A percentile compares a stretch with the other conserved stretches of the same genome.
phyloP scores from a whole-genome alignment of 805 yeast species.

The Myxozyma neotropica region DNA sequence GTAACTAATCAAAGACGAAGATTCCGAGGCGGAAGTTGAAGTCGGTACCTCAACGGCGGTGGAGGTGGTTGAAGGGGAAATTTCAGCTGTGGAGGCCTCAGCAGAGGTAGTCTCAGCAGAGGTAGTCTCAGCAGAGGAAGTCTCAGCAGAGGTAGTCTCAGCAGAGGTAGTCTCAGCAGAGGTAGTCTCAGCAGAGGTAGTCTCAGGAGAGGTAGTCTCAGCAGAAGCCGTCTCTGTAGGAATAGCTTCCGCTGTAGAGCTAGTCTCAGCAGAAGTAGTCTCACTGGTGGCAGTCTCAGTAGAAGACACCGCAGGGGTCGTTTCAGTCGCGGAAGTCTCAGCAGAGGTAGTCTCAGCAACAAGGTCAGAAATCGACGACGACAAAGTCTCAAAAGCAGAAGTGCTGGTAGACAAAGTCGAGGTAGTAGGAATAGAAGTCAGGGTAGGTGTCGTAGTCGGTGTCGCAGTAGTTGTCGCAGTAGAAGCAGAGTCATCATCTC shows the following conservation, averaged over 20 bases:
- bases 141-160: neutral
- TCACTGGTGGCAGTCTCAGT: neutral
- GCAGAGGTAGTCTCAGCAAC: neutral
- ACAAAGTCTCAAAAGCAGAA: no score
- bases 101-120: neutral
- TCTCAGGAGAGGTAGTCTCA: neutral
- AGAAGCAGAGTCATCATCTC: neutral
- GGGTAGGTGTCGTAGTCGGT: constrained; percentile 35
- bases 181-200: neutral
- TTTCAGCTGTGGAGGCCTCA: constrained; percentile 10
- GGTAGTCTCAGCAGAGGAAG: neutral
- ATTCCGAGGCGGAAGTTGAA: neutral
- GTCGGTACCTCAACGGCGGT: neutral
- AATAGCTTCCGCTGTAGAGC: constrained; percentile 13
- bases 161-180: neutral
- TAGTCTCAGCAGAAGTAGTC: neutral
- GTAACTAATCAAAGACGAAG: no score
- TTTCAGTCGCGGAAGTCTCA: neutral
- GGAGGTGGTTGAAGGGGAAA: neutral
- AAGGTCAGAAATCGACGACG: no score
- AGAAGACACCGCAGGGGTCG: neutral
- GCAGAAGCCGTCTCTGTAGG: neutral
- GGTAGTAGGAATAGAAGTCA: constrained; percentile 42
- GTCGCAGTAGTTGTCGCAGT: neutral
- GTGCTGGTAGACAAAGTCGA: neutral